Evolutionary conservation across 129 eudicot genomes (phyloP).

Genomic region (Centella asiatica): DNA sequence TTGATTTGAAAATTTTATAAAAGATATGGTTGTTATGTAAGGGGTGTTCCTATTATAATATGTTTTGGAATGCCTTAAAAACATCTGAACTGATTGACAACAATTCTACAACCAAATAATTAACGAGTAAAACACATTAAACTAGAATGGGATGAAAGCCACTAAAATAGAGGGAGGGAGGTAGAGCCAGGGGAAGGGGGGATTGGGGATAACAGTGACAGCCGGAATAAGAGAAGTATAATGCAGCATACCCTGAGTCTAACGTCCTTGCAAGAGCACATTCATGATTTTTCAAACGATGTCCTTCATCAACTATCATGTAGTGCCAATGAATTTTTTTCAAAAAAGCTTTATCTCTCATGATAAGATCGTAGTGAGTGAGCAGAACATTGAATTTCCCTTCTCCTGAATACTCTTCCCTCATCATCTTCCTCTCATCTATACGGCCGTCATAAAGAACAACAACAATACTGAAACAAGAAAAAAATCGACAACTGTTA

Average conservation of each 20-base stretch:
- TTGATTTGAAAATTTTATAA: not conserved
- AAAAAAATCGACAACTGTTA: conserved; percentile 2
- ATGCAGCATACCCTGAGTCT: conserved; percentile 68
- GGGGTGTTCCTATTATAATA: not conserved
- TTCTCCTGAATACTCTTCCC: conserved; percentile 75
- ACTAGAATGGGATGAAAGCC: no score
- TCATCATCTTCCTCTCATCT: conserved; percentile 79
- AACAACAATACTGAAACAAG: conserved; percentile 55
- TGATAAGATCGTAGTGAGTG: conserved; percentile 94
- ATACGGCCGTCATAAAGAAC: conserved; percentile 84
- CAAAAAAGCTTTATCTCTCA: conserved; percentile 83
- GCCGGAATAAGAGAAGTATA: not conserved
- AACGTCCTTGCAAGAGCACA: conserved; percentile 90
- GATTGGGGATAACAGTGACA: no score
- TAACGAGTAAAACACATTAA: not conserved
- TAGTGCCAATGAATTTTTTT: conserved; percentile 91
- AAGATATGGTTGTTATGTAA: not conserved
- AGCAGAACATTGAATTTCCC: conserved; percentile 80
- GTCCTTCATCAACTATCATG: conserved; percentile 99
- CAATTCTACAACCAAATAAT: not conserved
- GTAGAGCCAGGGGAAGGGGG: no score
- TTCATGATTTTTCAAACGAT: conserved; percentile 86
- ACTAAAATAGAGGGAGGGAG: no score
- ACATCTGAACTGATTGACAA: not conserved
- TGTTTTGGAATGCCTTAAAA: not conserved